Base-by-base conservation (phyloP, 257 asterid genomes). In the Apocynum venetum region DNA sequence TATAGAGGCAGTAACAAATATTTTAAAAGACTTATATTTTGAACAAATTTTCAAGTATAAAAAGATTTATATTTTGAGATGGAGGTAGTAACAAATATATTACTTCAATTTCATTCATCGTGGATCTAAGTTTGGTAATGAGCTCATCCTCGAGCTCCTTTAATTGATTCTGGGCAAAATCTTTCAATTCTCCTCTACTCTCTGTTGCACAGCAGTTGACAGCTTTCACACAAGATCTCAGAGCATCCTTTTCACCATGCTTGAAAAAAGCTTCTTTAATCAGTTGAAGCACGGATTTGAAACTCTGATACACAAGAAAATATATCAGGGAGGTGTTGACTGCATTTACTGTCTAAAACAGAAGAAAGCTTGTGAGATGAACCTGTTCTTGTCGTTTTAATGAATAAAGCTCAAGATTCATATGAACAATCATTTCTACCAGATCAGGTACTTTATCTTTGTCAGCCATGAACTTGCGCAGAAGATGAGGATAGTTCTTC, bases 341-440 rank as follows among this genome's bases (percentile, higher is more conserved):
- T 47, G 11, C 35, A 38, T 31, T 76, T 73, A 70, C 65, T 65
- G 74, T 43, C 47, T 61, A 44, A 9, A 13, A n/a, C 4, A 20
- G 19, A 82, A 78, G 67, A 38, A 72, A 78, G 52, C 77, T 59
- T 70, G 55, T 74, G 56, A 81, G 61, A 46, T 65, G 25, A 72
- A 93, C 99, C 98, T 93, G 97, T 83, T 93, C 97, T 85, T 96
- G 94, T 76, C 96, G 86, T 88, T 93, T 93, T 25, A 89, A 92
- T 74, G 99, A 90, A 91, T 96, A 96, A 65, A 93, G 90, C 86
- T 89, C 97, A 71, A 93, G 96, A 83, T 96, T 89, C 91, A 85
- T 88, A 86, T 87, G 89, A 80, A 85, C 83, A 78, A 93, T 88
- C 75, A 91, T 88, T 85, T 91, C 97, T 72, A 93, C 89, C 72